phyloP scores from a whole-genome alignment of 2,329 filamentous ascomycete species.

The Trichophyton rubrum region DNA sequence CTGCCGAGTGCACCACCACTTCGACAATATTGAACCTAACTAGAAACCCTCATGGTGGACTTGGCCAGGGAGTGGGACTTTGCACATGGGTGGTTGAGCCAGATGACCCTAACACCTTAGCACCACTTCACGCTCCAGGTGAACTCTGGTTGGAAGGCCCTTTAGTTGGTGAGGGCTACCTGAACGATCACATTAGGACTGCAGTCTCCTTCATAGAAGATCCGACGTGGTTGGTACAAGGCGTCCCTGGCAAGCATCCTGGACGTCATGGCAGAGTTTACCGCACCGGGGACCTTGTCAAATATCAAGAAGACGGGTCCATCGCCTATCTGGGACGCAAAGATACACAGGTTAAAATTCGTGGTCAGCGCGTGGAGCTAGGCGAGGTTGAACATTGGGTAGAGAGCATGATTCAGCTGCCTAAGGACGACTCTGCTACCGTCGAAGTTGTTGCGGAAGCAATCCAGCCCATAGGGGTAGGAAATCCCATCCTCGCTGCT shows the following conservation, averaged over 20 bases:
- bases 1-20: conserved; percentile 33
- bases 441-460: neutral
- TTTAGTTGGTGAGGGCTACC: conserved; percentile 28
- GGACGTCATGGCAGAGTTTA: conserved; percentile 37
- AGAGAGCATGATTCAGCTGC: neutral
- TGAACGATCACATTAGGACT: conserved; percentile 28
- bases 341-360: conserved; percentile 5
- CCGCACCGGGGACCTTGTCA: conserved; percentile 30
- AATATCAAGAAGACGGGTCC: conserved; percentile 15
- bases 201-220: conserved; percentile 34
- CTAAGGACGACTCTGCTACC: neutral
- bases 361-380: conserved; percentile 4
- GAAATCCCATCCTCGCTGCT: neutral
- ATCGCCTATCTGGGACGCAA: conserved; percentile 12
- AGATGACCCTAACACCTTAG: conserved; percentile 21
- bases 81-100: conserved; percentile 26
- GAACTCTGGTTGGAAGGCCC: conserved; percentile 30
- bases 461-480: neutral
- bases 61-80: conserved; percentile 20
- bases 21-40: conserved; percentile 29
- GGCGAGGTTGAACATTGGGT: conserved; percentile 1
- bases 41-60: conserved; percentile 25
- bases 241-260: conserved; percentile 9
- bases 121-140: conserved; percentile 27
- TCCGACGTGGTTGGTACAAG: conserved; percentile 44